Conservation (phyloP, 2,329 filamentous ascomycete genomes). For the Hypoxylon sp. region DNA sequence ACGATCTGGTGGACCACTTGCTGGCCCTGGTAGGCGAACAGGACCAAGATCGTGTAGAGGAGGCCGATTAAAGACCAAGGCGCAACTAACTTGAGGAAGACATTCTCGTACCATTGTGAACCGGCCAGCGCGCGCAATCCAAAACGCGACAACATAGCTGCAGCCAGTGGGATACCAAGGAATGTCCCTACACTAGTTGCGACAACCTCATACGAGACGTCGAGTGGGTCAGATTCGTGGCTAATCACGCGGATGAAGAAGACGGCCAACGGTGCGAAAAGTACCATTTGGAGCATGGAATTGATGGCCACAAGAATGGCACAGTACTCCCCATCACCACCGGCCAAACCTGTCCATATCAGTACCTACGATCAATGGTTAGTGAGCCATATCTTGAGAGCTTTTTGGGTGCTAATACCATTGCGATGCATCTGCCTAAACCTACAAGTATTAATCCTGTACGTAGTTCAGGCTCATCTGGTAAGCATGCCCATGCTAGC, state of each 20-base stretch:
- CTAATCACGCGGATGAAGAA: constrained; percentile 80
- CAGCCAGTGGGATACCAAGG: constrained; percentile 85
- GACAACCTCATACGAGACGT: constrained; percentile 74
- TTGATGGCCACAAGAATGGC: constrained; percentile 84
- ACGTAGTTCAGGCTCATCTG: constrained; percentile 69
- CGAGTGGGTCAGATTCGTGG: constrained; percentile 54
- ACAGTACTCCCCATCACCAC: constrained; percentile 85
- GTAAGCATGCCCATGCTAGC: constrained; percentile 77
- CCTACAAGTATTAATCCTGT: constrained; percentile 86
- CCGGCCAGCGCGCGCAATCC: constrained; percentile 68
- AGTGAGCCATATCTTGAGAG: constrained; percentile 10
- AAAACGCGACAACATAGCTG: constrained; percentile 83
- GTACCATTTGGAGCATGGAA: constrained; percentile 80
- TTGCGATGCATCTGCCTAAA: constrained; percentile 87
- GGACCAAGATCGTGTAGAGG: constrained; percentile 86
- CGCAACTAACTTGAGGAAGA: constrained; percentile 78
- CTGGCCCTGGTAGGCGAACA: constrained; percentile 85
- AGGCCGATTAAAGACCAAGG: constrained; percentile 87
- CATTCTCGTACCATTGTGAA: constrained; percentile 73
- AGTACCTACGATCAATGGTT: constrained; percentile 56
- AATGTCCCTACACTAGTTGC: constrained; percentile 88
- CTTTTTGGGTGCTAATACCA: constrained; percentile 67
- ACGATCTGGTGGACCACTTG: constrained; percentile 87
- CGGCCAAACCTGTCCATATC: constrained; percentile 84
- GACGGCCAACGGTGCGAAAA: constrained; percentile 78